Evolutionary conservation across 2,329 filamentous ascomycete genomes (phyloP).

Genomic region (Ophiostoma himal-ulmi): DNA sequence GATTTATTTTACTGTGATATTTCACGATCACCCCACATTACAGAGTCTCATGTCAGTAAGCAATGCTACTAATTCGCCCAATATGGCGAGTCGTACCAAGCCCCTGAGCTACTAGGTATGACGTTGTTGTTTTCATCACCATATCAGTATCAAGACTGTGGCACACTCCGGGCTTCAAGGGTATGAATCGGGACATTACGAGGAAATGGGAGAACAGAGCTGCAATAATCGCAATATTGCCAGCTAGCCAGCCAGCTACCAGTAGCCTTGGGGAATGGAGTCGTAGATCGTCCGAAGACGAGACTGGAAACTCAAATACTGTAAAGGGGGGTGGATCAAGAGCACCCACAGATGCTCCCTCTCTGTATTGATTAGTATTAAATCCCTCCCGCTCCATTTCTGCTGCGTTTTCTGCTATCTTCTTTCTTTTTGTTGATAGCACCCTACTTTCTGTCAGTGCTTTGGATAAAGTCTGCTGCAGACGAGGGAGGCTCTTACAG

Average conservation of each 20-base stretch:
- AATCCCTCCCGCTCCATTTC: background rate
- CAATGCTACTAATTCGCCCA: background rate
- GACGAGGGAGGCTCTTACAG: background rate
- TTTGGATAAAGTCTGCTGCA: background rate
- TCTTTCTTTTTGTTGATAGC: background rate
- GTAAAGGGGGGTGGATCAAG: background rate
- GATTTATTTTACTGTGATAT: background rate
- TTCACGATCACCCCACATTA: background rate
- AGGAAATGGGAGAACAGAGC: background rate
- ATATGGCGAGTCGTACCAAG: background rate
- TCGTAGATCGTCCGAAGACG: background rate
- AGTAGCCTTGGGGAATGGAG: background rate
- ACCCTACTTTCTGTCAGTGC: background rate
- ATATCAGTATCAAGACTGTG: background rate
- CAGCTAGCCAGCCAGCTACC: background rate
- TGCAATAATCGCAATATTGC: background rate
- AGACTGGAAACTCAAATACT: background rate
- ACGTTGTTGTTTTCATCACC: too few relatives aligned
- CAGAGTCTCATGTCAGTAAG: background rate
- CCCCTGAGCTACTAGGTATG: background rate
- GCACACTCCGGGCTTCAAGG: background rate
- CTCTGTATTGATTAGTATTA: background rate
- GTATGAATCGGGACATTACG: too few relatives aligned
- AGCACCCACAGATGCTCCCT: background rate
- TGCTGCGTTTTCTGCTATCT: background rate